Percentiles rank a stretch among this genome's conserved stretches.
Evolutionary conservation across 164 flowering plant species (phyloP).

Genomic region (Vitis vinifera): DNA sequence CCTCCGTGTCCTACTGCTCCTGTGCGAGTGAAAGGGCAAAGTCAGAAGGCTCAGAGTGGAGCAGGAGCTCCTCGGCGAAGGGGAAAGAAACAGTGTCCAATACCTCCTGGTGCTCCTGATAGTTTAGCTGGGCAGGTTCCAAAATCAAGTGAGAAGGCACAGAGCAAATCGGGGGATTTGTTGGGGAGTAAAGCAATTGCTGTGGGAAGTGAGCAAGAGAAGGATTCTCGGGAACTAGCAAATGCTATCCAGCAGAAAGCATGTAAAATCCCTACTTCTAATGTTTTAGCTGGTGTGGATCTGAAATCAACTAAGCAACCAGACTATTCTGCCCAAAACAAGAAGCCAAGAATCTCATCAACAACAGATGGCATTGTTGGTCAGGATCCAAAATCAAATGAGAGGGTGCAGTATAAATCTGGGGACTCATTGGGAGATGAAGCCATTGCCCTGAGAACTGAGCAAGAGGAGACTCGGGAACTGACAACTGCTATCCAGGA

Average conservation of each 20-base stretch:
- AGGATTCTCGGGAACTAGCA: constrained; percentile 3
- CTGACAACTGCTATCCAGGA: constrained; percentile 10
- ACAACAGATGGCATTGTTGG: constrained; percentile 14
- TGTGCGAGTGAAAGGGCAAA: constrained; percentile 30
- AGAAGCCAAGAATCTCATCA: no score
- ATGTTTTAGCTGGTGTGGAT: neutral
- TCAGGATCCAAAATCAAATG: constrained; percentile 28
- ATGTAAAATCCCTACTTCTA: neutral
- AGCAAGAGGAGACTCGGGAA: constrained; percentile 22
- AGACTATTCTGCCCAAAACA: neutral
- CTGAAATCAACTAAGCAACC: constrained; percentile 10
- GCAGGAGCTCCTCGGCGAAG: constrained; percentile 44
- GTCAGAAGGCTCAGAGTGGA: constrained; percentile 33
- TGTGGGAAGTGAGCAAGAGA: constrained; percentile 18
- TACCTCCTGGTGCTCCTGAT: constrained; percentile 19
- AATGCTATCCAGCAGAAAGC: constrained; percentile 8
- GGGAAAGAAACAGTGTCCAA: constrained; percentile 42
- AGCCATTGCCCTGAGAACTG: constrained; percentile 7
- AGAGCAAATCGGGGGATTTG: constrained; percentile 20
- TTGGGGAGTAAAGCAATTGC: constrained; percentile 10
- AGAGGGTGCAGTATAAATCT: constrained; percentile 15
- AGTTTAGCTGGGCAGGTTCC: constrained; percentile 26
- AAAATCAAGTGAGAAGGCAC: constrained; percentile 20
- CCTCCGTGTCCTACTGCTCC: constrained; percentile 17
- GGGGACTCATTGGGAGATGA: constrained; percentile 19